Conservation (phyloP, 2,329 filamentous ascomycete genomes). For the Cercospora janseana region DNA sequence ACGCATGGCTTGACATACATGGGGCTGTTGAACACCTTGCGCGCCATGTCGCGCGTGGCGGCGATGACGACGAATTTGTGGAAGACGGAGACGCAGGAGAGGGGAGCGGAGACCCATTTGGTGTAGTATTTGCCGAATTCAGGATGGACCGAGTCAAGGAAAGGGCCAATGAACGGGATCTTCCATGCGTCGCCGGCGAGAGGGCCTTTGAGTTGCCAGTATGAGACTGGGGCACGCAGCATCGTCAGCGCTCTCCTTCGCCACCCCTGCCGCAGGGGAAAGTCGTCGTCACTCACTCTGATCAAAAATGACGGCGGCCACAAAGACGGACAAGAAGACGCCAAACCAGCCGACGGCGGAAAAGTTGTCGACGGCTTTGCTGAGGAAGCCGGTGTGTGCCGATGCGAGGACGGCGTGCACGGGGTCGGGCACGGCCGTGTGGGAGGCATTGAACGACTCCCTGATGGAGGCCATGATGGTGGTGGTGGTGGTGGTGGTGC, state of each 20-base stretch:
- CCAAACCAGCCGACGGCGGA: constrained; percentile 56
- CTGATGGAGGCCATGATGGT: constrained; percentile 34
- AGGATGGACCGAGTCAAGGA: constrained; percentile 86
- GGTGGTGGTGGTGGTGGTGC: not conserved
- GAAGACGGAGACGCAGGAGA: constrained; percentile 98
- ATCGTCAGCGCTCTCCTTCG: not conserved
- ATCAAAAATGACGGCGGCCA: constrained; percentile 76
- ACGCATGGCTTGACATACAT: constrained; percentile 91
- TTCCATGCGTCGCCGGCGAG: constrained; percentile 50
- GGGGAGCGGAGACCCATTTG: constrained; percentile 86
- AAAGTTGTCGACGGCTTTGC: constrained; percentile 56
- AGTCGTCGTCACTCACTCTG: constrained; percentile 66
- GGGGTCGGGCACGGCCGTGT: constrained; percentile 28
- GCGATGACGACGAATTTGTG: constrained; percentile 99
- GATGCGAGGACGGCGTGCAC: constrained; percentile 68
- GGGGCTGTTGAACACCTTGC: constrained; percentile 96
- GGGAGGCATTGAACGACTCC: constrained; percentile 37
- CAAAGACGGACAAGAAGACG: constrained; percentile 67
- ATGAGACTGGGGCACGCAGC: constrained; percentile 41
- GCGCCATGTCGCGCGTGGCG: constrained; percentile 88
- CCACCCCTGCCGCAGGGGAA: not conserved
- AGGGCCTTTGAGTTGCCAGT: constrained; percentile 48
- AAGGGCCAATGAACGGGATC: constrained; percentile 72
- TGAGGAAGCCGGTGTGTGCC: constrained; percentile 49
- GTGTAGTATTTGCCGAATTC: constrained; percentile 87